Base-by-base conservation (phyloP, 2,329 filamentous ascomycete species). In the Cadophora gregata region DNA sequence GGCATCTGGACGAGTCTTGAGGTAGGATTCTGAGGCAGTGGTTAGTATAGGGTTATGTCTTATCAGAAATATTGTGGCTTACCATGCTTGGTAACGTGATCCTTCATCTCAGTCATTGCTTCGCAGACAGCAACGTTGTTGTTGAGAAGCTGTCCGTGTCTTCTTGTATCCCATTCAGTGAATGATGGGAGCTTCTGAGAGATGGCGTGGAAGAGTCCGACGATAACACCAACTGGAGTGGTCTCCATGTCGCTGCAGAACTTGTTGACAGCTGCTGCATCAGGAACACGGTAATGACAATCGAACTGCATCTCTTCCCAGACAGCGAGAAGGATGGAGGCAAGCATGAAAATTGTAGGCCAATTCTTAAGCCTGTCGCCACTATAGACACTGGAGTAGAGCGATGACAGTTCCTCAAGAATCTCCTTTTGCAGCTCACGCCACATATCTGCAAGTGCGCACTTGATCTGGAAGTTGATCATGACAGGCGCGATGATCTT, bases 381-480 rank as follows among this genome's bases (percentile, higher is more conserved):
- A 75, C 92, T 96, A 85, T 98, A 98, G 53, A 98, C 95, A 71
- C 93, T 97, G n/a, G 93, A 96, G 85, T 97, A 98, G 16, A 98
- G 86, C 7, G 88, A 83, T 1, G 95, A 97, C 1, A 98, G 86
- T 82, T 98, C 95, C 82, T 97, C 94, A 2, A 98, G 85, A 45
- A 97, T 93, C 74, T 97, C 95, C 83, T 96, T 97, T 79, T 97
- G 94, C 66, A 98, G 85, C 80, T 97, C 94, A 71, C 95, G 93
- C 95, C 95, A 98, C 93, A 97, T 96, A 76, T 96, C 93, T 72
- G 94, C 95, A 81, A 98, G 90, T 63, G 94, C 94, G 76, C 92
- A 96, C 86, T 98, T 98, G 84, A 98, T 93, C 83, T 97, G 93
- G 87, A 97, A 97, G 84, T 97, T 98, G 87, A 98, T 96, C 94